Base-by-base conservation (phyloP, 345 rosid species). In the Acer negundo region DNA sequence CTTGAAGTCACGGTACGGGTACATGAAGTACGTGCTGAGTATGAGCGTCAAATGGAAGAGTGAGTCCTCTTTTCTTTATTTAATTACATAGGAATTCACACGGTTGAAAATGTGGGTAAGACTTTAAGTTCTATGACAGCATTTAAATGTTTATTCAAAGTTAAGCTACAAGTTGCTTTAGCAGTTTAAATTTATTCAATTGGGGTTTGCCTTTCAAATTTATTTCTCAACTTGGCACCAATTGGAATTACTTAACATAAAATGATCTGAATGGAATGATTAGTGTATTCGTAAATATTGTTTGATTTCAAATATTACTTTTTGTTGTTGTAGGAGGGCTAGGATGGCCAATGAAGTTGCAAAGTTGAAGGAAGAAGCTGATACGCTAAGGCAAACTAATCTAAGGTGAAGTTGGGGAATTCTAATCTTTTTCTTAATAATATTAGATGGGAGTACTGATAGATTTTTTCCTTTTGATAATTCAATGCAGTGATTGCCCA, bases 41-140 rank as follows among this genome's bases (percentile, higher is more conserved):
- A 96, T 75, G 98, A 89, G 78, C 92, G 92, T 74, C 98, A 94
- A 85, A 86, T 92, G 86, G 92, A 96, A 87, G 99, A 89, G 98
- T 96, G 85, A 87, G 99, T 86, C 70, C 78, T 31, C 1, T 74
- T 72, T 58, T 51, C 63, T 78, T 75, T 58, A 19, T 42, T 67
- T 73, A 20, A 47, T 61, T 35, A 2, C 61, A 26, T 44, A 22
- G n/a, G 38, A 62, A 13, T 31, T 9, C 12, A 9, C 26, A n/a
- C 6, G 4, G 46, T 20, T 11, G 13, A 22, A 5, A 7, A 55
- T 9, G 10, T 55, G 13, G 38, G 59, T 28, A 24, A 26, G 31
- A 20, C 47, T 40, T 72, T 24, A 72, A 59, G 28, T 6, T 58
- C 31, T 62, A 58, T 62, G 6, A 44, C 20, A 15, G n/a, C 58